These are phyloP conservation scores for Dactylonectria estremocensis DNA, from an alignment of 2,329 filamentous ascomycete genomes.

Conservation along the genomic window DNA sequence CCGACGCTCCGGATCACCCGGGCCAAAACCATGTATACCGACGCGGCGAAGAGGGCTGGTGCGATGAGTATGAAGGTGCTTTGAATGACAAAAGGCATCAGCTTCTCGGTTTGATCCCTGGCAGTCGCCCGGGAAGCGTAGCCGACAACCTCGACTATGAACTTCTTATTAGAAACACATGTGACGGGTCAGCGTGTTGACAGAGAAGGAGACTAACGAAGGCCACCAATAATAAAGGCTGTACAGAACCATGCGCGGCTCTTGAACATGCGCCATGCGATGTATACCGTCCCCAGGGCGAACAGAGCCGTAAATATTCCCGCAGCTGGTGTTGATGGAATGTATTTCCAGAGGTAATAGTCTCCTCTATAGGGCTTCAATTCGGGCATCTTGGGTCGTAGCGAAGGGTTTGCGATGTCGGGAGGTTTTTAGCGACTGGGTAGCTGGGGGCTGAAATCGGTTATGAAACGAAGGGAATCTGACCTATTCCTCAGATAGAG, in stretches of 20 bases:
- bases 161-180: background rate
- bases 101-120: slow-evolving; percentile 51
- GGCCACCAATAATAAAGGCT: slow-evolving; percentile 14
- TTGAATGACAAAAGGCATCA: slow-evolving; percentile 58
- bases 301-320: slow-evolving; percentile 13
- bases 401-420: background rate
- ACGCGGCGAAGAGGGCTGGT: slow-evolving; percentile 61
- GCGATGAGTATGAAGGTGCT: slow-evolving; percentile 57
- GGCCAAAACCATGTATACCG: slow-evolving; percentile 62
- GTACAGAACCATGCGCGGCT: slow-evolving; percentile 14
- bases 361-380: slow-evolving; percentile 11
- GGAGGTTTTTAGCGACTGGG: background rate
- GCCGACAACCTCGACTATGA: slow-evolving; percentile 54
- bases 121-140: slow-evolving; percentile 54
- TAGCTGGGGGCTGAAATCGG: background rate
- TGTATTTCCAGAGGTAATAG: slow-evolving; percentile 21
- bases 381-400: slow-evolving; percentile 7
- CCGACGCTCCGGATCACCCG: slow-evolving; percentile 52
- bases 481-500: background rate
- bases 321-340: slow-evolving; percentile 18
- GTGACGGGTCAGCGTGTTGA: background rate
- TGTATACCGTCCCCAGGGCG: background rate
- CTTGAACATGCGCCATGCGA: slow-evolving; percentile 17
- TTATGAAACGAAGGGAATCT: background rate
- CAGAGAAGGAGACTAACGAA: background rate